phyloP scores from a whole-genome alignment of 2,329 filamentous ascomycete genomes.

The Epichloe elymi region DNA sequence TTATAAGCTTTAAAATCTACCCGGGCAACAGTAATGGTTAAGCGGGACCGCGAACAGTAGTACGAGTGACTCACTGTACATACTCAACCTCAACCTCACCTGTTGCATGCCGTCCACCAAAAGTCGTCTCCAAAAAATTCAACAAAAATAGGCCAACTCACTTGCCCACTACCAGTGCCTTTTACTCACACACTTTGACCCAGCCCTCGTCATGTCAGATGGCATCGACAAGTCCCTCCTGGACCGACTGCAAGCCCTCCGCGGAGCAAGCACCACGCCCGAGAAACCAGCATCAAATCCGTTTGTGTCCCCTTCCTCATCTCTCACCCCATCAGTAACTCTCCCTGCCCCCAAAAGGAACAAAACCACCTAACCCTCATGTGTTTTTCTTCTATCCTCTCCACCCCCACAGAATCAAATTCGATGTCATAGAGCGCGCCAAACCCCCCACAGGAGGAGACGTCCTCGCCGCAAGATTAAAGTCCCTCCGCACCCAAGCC shows the following conservation, averaged over 20 bases:
- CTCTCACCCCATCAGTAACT: conserved; percentile 7
- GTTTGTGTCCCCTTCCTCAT: background rate
- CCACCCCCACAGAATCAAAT: conserved; percentile 11
- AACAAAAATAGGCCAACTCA: too few relatives aligned
- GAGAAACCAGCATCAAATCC: conserved; percentile 1
- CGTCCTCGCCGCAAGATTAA: conserved; percentile 36
- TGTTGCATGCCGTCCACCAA: too few relatives aligned
- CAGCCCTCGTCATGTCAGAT: conserved; percentile 17
- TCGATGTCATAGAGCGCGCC: conserved; percentile 28
- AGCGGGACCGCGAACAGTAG: too few relatives aligned
- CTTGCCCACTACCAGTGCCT: background rate
- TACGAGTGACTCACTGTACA: too few relatives aligned
- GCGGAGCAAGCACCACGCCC: conserved; percentile 22
- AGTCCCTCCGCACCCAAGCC: conserved; percentile 32
- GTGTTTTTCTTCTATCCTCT: background rate
- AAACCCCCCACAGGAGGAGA: conserved; percentile 34
- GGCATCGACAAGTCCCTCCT: conserved; percentile 34
- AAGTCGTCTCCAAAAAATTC: too few relatives aligned
- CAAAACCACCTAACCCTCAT: background rate
- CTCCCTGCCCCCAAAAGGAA: background rate
- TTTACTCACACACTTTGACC: background rate
- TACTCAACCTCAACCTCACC: too few relatives aligned
- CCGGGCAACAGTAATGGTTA: too few relatives aligned
- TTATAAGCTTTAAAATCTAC: too few relatives aligned
- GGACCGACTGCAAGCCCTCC: conserved; percentile 40